Evolutionary conservation across 1,284 basidiomycete genomes (phyloP).

Genomic region (Cronartium quercuum): DNA sequence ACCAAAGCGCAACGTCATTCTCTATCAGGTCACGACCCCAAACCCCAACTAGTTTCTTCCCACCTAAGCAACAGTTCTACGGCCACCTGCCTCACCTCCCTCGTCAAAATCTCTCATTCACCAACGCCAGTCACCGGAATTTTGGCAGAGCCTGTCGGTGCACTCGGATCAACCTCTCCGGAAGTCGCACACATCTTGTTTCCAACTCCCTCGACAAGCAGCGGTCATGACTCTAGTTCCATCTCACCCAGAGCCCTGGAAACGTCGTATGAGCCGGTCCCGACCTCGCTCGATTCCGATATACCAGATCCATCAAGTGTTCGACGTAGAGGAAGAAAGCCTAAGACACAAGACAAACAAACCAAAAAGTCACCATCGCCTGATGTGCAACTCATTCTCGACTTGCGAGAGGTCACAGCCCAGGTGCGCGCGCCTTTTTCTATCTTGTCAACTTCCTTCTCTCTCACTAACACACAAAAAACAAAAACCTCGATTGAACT

Average conservation of each 20-base stretch:
- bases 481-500: not conserved
- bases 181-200: not conserved
- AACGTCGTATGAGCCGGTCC: not conserved
- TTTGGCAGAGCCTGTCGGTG: not conserved
- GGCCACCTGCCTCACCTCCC: not conserved
- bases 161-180: not conserved
- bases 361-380: not conserved
- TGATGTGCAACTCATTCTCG: constrained; percentile 7
- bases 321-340: constrained; percentile 1
- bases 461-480: not conserved
- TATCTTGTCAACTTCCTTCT: not conserved
- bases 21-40: not conserved
- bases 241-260: not conserved
- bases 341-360: constrained; percentile 10
- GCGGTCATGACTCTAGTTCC: not conserved
- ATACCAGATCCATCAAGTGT: not conserved
- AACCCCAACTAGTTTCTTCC: not conserved
- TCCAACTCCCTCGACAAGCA: not conserved
- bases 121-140: not conserved
- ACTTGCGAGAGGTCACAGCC: constrained; percentile 6
- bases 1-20: not conserved
- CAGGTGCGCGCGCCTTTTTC: not conserved
- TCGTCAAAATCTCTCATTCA: not conserved
- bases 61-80: not conserved
- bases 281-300: not conserved